Conservation (phyloP, 73 alveolate species). For the Paramecium octaurelia region DNA sequence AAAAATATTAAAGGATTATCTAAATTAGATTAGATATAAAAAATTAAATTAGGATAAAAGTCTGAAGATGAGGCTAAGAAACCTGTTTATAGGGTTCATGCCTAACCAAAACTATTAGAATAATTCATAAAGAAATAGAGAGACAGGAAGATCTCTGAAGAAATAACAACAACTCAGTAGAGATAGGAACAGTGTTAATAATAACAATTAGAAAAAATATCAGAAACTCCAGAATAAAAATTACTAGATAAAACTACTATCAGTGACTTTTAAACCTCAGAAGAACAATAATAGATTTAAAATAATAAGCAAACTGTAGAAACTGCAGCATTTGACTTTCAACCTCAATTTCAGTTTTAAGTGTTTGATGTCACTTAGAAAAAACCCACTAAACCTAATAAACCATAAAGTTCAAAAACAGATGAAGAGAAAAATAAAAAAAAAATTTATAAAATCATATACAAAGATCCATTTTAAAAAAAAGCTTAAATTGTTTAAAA, state of each 20-base stretch:
- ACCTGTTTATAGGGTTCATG: neutral
- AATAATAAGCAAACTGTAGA: neutral
- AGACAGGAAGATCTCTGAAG: slow-evolving; percentile 7
- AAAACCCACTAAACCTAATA: neutral
- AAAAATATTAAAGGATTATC: neutral
- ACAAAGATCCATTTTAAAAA: slow-evolving; percentile 21
- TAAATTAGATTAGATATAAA: neutral
- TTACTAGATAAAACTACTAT: neutral
- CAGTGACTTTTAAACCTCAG: neutral
- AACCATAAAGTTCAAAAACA: neutral
- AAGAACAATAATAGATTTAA: neutral
- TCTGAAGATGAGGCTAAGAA: slow-evolving; percentile 25
- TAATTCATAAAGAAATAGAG: neutral
- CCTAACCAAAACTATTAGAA: neutral
- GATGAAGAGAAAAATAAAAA: slow-evolving; percentile 28
- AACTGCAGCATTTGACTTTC: neutral
- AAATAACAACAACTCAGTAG: neutral
- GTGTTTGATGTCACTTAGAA: neutral
- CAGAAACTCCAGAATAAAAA: slow-evolving; percentile 32
- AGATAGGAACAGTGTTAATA: neutral
- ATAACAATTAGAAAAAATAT: neutral
- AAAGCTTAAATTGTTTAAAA: neutral
- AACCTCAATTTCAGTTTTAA: neutral
- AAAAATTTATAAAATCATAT: neutral
- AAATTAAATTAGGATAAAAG: neutral